Evolutionary conservation across 495 filamentous ascomycete genomes (phyloP), one percentile per base, ranked within the genome.

Genomic region (Xylaria flabelliformis): DNA sequence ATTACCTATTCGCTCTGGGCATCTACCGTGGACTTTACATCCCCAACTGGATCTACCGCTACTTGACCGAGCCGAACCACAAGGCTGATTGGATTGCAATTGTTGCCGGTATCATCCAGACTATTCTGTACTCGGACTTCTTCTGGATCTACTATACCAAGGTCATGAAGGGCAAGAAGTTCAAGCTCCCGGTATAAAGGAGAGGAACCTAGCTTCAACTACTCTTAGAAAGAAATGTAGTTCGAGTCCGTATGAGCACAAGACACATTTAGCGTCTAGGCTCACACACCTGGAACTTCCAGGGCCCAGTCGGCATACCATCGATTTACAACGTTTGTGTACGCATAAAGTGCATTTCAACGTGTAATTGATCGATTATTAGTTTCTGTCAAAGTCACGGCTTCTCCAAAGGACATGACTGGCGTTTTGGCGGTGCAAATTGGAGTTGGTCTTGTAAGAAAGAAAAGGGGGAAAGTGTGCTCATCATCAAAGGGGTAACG

Each of bases 111-210:
- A 87, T 97, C 39, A 85, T 97, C 71, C 96, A 99, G 86, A 98
- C 96, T 24, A 81, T 98, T 36, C 86, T 98, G 65, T 99, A 99
- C 83, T 97, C 93, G 66, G 96, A 99, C 83, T 99, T 99, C 85
- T 99, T 99, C 87, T 99, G 93, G 86, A 97, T 99, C 73, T 99
- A 99, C 82, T 99, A 97, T 81, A 97, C 91, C 55, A 97, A 97
- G 83, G 90, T 96, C 50, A 83, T 95, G 85, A 93, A 94, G 83
- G 93, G 93, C 64, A 92, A 93, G 87, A 94, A 92, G 82, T 96
- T 96, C 79, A 93, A 93, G 80, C 83, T 96, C 65, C 93, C 93
- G 19, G 93, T 95, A 73, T 96, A 87, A 84, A 51, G 61, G 34
- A 24, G 51, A 24, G 6, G 34, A 21, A 34, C 1, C 12, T 58